Evolutionary conservation across 2,329 filamentous ascomycete genomes (phyloP), one percentile per base, ranked within the genome.

Genomic region (Colletotrichum lentis): DNA sequence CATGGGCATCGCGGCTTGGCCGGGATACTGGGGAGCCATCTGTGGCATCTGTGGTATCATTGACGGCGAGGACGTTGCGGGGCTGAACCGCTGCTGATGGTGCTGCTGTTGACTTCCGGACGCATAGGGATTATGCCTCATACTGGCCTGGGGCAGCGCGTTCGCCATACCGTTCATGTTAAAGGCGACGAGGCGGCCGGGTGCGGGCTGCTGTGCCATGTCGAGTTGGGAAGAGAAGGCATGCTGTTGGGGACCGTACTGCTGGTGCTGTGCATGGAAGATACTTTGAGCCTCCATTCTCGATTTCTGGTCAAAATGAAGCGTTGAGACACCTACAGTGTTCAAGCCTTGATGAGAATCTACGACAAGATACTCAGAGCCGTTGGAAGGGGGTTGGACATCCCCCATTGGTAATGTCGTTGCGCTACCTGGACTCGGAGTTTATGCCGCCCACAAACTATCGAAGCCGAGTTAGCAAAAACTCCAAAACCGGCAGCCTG

Each of bases 151-250:
- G 0, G 84, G 84, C 37, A 86, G 76, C 56, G 81, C 74, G 70
- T 77, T 80, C 37, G 76, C 76, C 78, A 87, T 80, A 18, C 76
- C 70, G 22, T 72, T 75, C 83, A 86, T 84, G 71, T 83, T 84
- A 74, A 83, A 86, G 8, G 79, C 75, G 5, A 78, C 76, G 39
- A 74, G 71, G 47, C 76, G 76, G 72, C 16, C 73, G 72, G 72
- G 60, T 41, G 67, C 53, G 20, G 72, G 69, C 44, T 76, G 74
- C 24, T 67, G 61, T 52, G 76, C 71, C 78, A 83, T 81, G 62
- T 82, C 80, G 70, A 81, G 76, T 63, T 84, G 82, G 37, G 76
- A 73, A 20, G 78, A 75, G 70, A 82, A 83, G 3, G 78, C 73
- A 74, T 81, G 78, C 62, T 80, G 79, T 4, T 77, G 72, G 20